Base-by-base conservation (phyloP, 768 basidiomycete genomes). In the Dioszegia aurantiaca region DNA sequence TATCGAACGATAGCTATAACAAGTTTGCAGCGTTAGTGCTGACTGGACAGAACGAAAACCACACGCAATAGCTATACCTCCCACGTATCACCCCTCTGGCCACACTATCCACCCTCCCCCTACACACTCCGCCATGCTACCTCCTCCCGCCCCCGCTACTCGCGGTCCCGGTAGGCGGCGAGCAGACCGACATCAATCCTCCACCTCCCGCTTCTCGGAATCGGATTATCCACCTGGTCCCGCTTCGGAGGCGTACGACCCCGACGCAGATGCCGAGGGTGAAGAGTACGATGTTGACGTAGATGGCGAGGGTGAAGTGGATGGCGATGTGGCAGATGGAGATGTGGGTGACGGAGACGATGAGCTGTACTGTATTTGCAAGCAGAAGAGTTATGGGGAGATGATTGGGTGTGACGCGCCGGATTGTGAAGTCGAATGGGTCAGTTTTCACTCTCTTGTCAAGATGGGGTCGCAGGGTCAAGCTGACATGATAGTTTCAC, bases 361-460 rank as follows among this genome's bases (percentile, higher is more conserved):
- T 52, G 83, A 81, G 67, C 81, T 82, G 14, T 94, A 97, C 72
- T 97, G 92, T 77, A 82, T 86, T 80, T 97, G 92, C 76, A 81
- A 88, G 64, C 80, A 87, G 17, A 82, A 85, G 59, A 90, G 89
- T 69, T 92, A 87, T 67, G 92, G 92, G 36, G 87, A 92, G 79
- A 94, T 95, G 91, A 89, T 95, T 67, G 91, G 86, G 23, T 95
- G 91, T 74, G 91, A 95, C 74, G 88, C 86, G 67, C 79, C 80
- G 17, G 80, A 81, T 43, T 94, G 91, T 78, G 84, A 86, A 66
- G 80, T 81, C 58, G 90, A 93, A 86, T 95, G 91, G 91, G 91
- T 93, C 65, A 73, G 88, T 86, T 6, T 65, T 44, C 55, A 54
- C 16, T 28, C 27, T n/a, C 16, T 26, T 44, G 56, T 16, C 31